These are phyloP conservation scores for Meredithiella fracta DNA, from an alignment of 2,329 filamentous ascomycete genomes.

Conservation along the genomic window DNA sequence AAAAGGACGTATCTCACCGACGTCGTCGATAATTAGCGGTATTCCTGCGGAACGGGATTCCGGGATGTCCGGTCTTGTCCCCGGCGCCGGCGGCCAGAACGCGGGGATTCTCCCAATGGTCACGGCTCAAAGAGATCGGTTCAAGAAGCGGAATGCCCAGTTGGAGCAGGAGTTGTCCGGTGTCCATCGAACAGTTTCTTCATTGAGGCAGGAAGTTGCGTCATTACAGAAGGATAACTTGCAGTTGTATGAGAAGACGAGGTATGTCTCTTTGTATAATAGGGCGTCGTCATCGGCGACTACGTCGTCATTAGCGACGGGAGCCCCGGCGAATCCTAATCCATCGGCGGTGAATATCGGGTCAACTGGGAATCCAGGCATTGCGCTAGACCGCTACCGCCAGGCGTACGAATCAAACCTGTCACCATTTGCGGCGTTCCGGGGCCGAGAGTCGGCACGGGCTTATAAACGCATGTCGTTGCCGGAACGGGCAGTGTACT, in stretches of 20 bases:
- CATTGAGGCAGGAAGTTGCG: constrained; percentile 76
- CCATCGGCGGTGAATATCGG: constrained; percentile 51
- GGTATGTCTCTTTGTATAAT: constrained; percentile 89
- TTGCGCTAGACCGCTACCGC: constrained; percentile 68
- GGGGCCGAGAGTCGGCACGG: constrained; percentile 78
- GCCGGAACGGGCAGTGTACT: constrained; percentile 78
- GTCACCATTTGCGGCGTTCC: constrained; percentile 87
- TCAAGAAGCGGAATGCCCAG: constrained; percentile 88
- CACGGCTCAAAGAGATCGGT: constrained; percentile 90
- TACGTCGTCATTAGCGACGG: constrained; percentile 41
- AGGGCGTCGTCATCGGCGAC: constrained; percentile 33
- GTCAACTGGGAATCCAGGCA: constrained; percentile 39
- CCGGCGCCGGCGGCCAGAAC: constrained; percentile 28
- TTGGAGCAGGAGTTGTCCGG: constrained; percentile 83
- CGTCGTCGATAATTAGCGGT: constrained; percentile 96
- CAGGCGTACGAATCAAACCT: constrained; percentile 90
- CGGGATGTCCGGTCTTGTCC: constrained; percentile 32
- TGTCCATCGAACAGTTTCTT: constrained; percentile 63
- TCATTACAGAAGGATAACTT: constrained; percentile 93
- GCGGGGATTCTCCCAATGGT: constrained; percentile 95
- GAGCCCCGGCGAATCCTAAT: constrained; percentile 54
- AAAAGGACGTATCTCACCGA: constrained; percentile 63
- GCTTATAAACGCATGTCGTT: constrained; percentile 88
- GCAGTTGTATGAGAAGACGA: constrained; percentile 90
- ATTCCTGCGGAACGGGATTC: constrained; percentile 38